Evolutionary conservation across 208 protist species (phyloP).

Genomic region (Wallacemonas collosoma): DNA sequence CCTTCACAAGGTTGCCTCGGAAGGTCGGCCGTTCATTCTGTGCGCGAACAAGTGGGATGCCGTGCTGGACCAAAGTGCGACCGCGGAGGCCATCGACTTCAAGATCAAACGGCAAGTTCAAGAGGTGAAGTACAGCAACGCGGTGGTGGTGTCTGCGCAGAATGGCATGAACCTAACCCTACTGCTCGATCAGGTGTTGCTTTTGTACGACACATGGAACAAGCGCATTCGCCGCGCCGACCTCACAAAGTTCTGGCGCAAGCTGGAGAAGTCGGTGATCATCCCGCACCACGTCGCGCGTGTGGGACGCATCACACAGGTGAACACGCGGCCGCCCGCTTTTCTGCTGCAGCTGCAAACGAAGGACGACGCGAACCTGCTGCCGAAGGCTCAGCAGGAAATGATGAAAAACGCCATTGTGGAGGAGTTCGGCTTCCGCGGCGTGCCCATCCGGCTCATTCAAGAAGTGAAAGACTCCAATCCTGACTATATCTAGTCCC

Average conservation of each 20-base stretch:
- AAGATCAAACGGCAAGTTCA: constrained; percentile 92
- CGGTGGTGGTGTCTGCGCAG: constrained; percentile 88
- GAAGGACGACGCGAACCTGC: constrained; percentile 77
- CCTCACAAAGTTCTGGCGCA: constrained; percentile 89
- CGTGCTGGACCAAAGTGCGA: constrained; percentile 85
- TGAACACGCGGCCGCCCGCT: constrained; percentile 85
- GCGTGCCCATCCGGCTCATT: constrained; percentile 87
- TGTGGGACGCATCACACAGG: constrained; percentile 83
- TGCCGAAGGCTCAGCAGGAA: constrained; percentile 80
- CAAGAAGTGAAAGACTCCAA: constrained; percentile 91
- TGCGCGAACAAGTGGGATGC: constrained; percentile 94
- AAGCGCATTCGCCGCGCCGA: constrained; percentile 81
- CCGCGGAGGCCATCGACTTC: constrained; percentile 92
- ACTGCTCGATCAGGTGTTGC: constrained; percentile 83
- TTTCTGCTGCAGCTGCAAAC: constrained; percentile 91
- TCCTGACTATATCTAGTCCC: constrained; percentile 86
- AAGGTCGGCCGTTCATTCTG: constrained; percentile 88
- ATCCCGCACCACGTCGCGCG: constrained; percentile 89
- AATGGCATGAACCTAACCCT: constrained; percentile 88
- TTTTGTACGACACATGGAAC: constrained; percentile 91
- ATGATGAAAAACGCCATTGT: constrained; percentile 93
- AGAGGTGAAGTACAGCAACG: constrained; percentile 91
- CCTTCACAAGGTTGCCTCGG: constrained; percentile 77
- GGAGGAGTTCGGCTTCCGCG: constrained; percentile 91
- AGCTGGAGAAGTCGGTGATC: constrained; percentile 89